Evolutionary conservation across 2,329 filamentous ascomycete genomes (phyloP), one percentile per base, ranked within the genome.

Genomic region (Grosmannia clavigera): DNA sequence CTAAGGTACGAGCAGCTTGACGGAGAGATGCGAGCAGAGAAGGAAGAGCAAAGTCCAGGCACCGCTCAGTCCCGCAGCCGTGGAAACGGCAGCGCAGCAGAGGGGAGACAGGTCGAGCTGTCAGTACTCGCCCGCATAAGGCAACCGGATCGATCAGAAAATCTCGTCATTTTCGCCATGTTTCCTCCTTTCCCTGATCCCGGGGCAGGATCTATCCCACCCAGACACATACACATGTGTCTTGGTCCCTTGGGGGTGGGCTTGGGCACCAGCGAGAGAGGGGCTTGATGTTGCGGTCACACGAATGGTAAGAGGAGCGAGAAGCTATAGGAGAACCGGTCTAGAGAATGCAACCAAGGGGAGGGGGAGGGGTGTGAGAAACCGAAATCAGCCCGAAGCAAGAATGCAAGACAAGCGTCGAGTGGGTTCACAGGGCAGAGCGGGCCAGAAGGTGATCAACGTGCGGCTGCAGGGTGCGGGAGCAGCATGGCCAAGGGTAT

Each of bases 71-170:
- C 53, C 35, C 33, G 38, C 25, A 9, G 54, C 25, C 14, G 35
- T 56, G 35, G 25, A 46, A 7, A 29, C 14, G 27, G 25, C 5
- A 1, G 43, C 33, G 27, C 6, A 12, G 19, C 3, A 31, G 19
- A 55, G 53, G 31, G n/a, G 16, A 31, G 46, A 35, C 56, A 31
- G 3, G 56, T 51, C 46, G 19, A n/a, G 29, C 33, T 50, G 53
- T 60, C 58, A 60, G 0, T 60, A 31, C 53, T 60, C 58, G 46
- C 58, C 58, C 53, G 53, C 58, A 60, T 56, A 27, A 12, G 25
- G n/a, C 19, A 29, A 22, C 22, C 31, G 58, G 53, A 60, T 60
- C 53, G 58, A 60, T 59, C 40, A 51, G 19, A 53, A 33, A 55
- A 54, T 59, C 58, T 53, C n/a, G 46, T 58, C 55, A 56, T 43